phyloP scores from a whole-genome alignment of 441 rosid species.

The Populus hybrid region DNA sequence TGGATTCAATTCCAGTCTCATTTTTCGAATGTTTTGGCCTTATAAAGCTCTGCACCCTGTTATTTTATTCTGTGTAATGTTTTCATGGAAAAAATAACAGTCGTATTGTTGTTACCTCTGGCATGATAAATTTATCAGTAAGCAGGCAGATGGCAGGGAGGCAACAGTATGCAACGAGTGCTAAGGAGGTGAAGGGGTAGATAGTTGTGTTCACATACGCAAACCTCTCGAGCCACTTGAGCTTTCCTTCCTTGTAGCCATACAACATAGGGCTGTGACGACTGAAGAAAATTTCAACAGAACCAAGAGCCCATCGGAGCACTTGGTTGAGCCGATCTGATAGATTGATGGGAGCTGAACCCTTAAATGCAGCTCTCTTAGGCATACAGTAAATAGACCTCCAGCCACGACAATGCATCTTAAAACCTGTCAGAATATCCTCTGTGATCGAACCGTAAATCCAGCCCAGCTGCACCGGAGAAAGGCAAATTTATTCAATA shows the following conservation, averaged over 20 bases:
- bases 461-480: slow-evolving; percentile 73
- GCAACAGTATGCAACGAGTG: slow-evolving; percentile 86
- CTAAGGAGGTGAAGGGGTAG: slow-evolving; percentile 91
- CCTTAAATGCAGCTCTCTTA: slow-evolving; percentile 55
- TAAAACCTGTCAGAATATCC: slow-evolving; percentile 92
- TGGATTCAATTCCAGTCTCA: not conserved
- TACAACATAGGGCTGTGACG: slow-evolving; percentile 85
- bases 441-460: slow-evolving; percentile 95
- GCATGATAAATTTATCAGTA: slow-evolving; percentile 94
- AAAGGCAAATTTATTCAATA: slow-evolving; percentile 13
- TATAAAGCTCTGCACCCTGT: no score
- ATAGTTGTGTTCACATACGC: slow-evolving; percentile 85
- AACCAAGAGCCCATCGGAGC: slow-evolving; percentile 96
- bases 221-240: slow-evolving; percentile 88
- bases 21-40: not conserved
- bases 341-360: slow-evolving; percentile 38
- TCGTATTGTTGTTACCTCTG: slow-evolving; percentile 48
- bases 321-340: slow-evolving; percentile 95
- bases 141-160: slow-evolving; percentile 92
- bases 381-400: slow-evolving; percentile 97
- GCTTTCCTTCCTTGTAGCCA: slow-evolving; percentile 81
- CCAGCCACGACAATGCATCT: slow-evolving; percentile 98
- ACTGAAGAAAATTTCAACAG: slow-evolving; percentile 95
- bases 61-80: not conserved
- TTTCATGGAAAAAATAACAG: not conserved